Percentiles rank a stretch among this genome's conserved stretches.
Evolutionary conservation across 1,284 basidiomycete species (phyloP).

Genomic region (Rhodotorula sp.): DNA sequence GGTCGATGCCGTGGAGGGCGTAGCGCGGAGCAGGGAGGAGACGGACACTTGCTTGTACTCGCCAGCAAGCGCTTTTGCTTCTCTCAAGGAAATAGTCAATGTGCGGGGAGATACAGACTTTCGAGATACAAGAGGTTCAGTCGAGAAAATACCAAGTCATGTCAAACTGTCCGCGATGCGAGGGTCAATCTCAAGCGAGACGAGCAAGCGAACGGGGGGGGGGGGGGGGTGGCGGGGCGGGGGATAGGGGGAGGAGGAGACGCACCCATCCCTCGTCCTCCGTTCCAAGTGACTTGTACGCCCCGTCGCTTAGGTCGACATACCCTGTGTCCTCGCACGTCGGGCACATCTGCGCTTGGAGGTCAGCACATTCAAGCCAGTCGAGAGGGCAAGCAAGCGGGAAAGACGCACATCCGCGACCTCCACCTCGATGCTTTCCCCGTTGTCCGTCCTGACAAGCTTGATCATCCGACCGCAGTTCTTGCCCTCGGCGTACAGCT

Average conservation of each 20-base stretch:
- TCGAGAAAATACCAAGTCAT: background rate
- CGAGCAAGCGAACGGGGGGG: background rate
- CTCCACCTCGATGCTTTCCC: constrained; percentile 63
- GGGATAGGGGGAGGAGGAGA: background rate
- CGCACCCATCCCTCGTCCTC: constrained; percentile 3
- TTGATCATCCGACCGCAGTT: constrained; percentile 61
- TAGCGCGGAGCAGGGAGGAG: background rate
- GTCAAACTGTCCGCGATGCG: background rate
- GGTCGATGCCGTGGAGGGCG: background rate
- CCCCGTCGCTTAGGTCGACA: constrained; percentile 69
- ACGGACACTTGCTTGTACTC: background rate
- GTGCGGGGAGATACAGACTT: no score
- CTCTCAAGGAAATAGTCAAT: no score
- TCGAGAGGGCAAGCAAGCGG: no score
- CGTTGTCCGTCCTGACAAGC: constrained; percentile 51
- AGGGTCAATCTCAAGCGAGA: background rate
- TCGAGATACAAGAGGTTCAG: no score
- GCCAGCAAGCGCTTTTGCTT: no score
- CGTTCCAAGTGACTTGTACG: constrained; percentile 57
- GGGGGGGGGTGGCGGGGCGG: no score
- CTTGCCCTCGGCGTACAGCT: constrained; percentile 52
- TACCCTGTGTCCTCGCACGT: constrained; percentile 1
- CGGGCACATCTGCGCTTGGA: background rate
- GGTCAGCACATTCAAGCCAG: no score
- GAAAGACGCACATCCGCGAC: constrained; percentile 72